These are phyloP conservation scores for Tetradesmus lagerheimii DNA, from an alignment of 139 green algal species.

Conservation along the genomic window DNA sequence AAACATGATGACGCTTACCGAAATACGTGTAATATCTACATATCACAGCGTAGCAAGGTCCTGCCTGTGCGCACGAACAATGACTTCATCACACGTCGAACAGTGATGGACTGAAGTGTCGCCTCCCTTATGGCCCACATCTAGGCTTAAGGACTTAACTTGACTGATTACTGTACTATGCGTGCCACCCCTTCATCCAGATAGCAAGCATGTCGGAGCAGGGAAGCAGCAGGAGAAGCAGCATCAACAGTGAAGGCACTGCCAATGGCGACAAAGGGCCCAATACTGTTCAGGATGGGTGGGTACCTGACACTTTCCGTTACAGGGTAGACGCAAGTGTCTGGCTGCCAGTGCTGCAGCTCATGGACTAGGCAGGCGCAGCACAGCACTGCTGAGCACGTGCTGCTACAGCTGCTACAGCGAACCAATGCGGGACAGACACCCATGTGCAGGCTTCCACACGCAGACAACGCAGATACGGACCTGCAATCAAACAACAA, in stretches of 20 bases:
- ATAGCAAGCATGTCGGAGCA: not conserved
- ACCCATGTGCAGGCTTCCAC: not conserved
- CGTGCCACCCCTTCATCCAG: no score
- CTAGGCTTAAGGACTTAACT: no score
- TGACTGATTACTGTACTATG: no score
- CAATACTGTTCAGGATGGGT: not conserved
- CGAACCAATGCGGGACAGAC: not conserved
- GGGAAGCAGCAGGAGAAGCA: not conserved
- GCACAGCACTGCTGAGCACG: slow-evolving; percentile 26
- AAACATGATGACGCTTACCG: no score
- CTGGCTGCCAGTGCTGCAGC: not conserved
- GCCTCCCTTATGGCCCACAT: no score
- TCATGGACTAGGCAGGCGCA: not conserved
- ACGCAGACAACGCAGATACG: not conserved
- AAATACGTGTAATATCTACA: no score
- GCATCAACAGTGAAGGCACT: not conserved
- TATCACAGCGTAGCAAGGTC: no score
- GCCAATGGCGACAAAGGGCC: not conserved
- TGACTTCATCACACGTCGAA: no score
- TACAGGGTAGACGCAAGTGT: not conserved
- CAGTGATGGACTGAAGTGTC: no score
- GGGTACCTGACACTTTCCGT: not conserved
- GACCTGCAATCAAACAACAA: not conserved
- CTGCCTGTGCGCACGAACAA: no score
- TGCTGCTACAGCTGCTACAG: slow-evolving; percentile 17